Base-by-base conservation (phyloP, 2,329 filamentous ascomycete genomes). In the Elsinoe australis region DNA sequence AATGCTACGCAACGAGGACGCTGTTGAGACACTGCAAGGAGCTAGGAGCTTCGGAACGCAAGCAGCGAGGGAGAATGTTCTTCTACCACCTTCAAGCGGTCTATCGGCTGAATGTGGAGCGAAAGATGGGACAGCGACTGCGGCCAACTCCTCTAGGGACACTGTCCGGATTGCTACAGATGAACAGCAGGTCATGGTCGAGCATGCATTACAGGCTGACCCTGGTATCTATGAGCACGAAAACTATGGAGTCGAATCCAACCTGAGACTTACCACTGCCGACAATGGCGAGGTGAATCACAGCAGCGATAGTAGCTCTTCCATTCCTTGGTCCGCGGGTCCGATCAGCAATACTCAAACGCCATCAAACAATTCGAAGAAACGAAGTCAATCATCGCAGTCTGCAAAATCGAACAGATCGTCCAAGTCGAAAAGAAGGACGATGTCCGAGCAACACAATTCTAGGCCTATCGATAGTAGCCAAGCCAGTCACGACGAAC, bases 281-380 rank as follows among this genome's bases (percentile, higher is more conserved):
- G 9, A 21, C 19, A 18, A 18, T 15, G 24, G 21, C 17, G 21
- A 44, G 8, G n/a, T 42, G 6, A 6, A 29, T 29, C 26, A 29
- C 12, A 28, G 39, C 28, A 44, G 39, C 39, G 31, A 44, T 44
- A 44, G 39, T 28, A 47, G 29, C 29, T 17, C 14, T 31, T 47
- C 44, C 8, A 47, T 47, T 10, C 44, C 44, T 22, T 47, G 44
- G 44, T 44, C 39, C n/a, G 39, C 39, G 8, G 39, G 28, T 10
- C 39, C 39, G 12, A 44, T 44, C 26, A 14, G 28, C 5, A 44
- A 44, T 17, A 44, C 39, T 14, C 39, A 44, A n/a, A 44, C 39
- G 6, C 39, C 39, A 12, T 44, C 39, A 8, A 44, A n/a, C 17
- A 26, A 26, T 8, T 44, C 39, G 26, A 44, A 44, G 15, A 44